A percentile compares a stretch with the other conserved stretches of the same genome.
phyloP scores from a whole-genome alignment of 139 green algal genomes.

The Chlorella vulgaris region DNA sequence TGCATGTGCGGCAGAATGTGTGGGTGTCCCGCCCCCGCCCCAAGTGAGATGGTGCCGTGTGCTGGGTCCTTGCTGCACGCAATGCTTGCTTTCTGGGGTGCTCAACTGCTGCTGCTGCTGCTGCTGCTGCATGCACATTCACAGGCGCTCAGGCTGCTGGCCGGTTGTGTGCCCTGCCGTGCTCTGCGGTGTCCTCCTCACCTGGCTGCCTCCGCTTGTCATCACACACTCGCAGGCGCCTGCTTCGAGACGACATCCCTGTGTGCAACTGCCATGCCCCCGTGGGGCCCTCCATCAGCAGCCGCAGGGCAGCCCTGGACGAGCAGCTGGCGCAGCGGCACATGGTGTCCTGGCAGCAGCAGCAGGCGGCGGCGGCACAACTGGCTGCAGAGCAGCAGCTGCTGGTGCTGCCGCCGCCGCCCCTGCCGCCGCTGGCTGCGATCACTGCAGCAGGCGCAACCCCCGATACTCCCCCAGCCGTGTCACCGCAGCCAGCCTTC shows the following conservation, averaged over 20 bases:
- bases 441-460: background rate
- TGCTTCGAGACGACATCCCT: slow-evolving; percentile 64
- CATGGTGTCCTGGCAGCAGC: background rate
- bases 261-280: slow-evolving; percentile 59
- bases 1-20: slow-evolving; percentile 66
- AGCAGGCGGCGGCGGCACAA: background rate
- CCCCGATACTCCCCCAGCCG: background rate
- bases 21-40: slow-evolving; percentile 59
- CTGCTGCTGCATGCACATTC: background rate
- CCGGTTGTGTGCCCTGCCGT: too few relatives aligned
- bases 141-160: too few relatives aligned
- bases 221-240: slow-evolving; percentile 37
- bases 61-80: too few relatives aligned
- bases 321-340: slow-evolving; percentile 1
- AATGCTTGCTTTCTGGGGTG: too few relatives aligned
- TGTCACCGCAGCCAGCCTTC: background rate
- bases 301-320: slow-evolving; percentile 9
- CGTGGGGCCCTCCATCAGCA: slow-evolving; percentile 4
- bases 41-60: slow-evolving; percentile 42
- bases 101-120: background rate
- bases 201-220: background rate
- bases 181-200: background rate
- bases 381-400: background rate
- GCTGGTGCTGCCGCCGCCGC: background rate
- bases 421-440: background rate